Base-by-base conservation (phyloP, 306 rosid genomes). In the Cicer chorassanicum region DNA sequence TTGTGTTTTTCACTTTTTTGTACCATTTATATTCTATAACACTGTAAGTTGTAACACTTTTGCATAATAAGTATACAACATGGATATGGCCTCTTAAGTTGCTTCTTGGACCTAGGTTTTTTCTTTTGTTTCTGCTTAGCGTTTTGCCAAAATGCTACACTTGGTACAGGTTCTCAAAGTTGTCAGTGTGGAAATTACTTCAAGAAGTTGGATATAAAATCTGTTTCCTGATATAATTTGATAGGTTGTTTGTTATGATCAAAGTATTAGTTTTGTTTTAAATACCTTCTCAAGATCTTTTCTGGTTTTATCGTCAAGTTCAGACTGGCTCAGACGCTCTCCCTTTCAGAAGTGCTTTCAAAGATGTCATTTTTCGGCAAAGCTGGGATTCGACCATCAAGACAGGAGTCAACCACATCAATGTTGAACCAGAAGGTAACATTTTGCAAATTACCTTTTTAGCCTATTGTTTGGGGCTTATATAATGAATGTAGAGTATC, bases 291-390 rank as follows among this genome's bases (percentile, higher is more conserved):
- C 57, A 76, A 75, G 56, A 72, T 62, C 7, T 41, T 62, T 51
- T 34, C 48, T 67, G 53, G 64, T 71, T 57, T 74, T 43, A 46
- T 76, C 51, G 54, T 84, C 68, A 54, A 66, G 56, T 81, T 63
- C 90, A 94, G 98, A 78, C 84, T n/a, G 98, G 89, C 76, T 88
- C 91, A 18, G 98, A 94, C 82, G 82, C 88, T 41, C 75, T 91
- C 81, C 95, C 97, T 73, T 90, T 85, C 85, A 87, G 80, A 77
- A 91, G 95, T 70, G 97, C 98, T 78, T 91, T 91, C 75, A 86
- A 78, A 83, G 80, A 94, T 72, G 98, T 94, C 66, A 80, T 94
- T 68, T 94, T 94, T 59, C 74, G 80, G 61, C 75, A 36, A 78
- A 90, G 85, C 42, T 82, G 78, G 80, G 82, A 75, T 76, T 81